phyloP scores from a whole-genome alignment of 1,139 yeast genomes.

The Debaryomyces coudertii region DNA sequence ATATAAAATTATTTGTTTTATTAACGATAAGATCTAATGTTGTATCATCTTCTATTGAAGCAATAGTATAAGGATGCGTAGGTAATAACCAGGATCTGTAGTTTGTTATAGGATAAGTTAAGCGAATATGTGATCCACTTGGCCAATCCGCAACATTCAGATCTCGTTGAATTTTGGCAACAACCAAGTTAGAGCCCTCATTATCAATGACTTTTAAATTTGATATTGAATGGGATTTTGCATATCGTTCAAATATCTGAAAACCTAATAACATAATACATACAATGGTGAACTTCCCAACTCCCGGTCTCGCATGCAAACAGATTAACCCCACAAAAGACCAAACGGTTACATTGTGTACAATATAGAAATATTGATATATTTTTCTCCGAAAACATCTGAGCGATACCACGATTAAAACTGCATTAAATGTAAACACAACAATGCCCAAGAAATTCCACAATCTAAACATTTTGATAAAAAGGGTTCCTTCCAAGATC shows the following conservation, averaged over 20 bases:
- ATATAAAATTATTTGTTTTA: conserved; percentile 21
- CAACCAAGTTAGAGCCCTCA: conserved; percentile 25
- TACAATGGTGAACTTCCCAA: conserved; percentile 25
- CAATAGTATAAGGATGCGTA: conserved; percentile 45
- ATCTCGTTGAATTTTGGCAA: conserved; percentile 30
- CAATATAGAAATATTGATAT: conserved; percentile 37
- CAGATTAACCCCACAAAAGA: conserved; percentile 33
- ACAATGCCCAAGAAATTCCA: conserved; percentile 67
- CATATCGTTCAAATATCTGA: conserved; percentile 30
- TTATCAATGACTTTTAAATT: conserved; percentile 17
- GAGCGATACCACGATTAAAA: conserved; percentile 59
- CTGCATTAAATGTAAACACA: conserved; percentile 44
- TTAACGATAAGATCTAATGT: conserved; percentile 32
- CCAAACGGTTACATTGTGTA: conserved; percentile 38
- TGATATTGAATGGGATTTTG: conserved; percentile 14
- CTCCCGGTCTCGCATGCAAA: conserved; percentile 51
- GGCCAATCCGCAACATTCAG: conserved; percentile 28
- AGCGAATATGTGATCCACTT: conserved; percentile 44
- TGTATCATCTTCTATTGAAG: conserved; percentile 19
- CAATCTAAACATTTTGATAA: conserved; percentile 41
- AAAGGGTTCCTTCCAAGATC: conserved; percentile 36
- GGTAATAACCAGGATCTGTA: conserved; percentile 32
- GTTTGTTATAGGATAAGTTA: conserved; percentile 23
- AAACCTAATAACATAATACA: conserved; percentile 24
- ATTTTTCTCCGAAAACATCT: conserved; percentile 28